Base-by-base conservation (phyloP, 2,329 filamentous ascomycete genomes). In the Madurella mycetomatis region DNA sequence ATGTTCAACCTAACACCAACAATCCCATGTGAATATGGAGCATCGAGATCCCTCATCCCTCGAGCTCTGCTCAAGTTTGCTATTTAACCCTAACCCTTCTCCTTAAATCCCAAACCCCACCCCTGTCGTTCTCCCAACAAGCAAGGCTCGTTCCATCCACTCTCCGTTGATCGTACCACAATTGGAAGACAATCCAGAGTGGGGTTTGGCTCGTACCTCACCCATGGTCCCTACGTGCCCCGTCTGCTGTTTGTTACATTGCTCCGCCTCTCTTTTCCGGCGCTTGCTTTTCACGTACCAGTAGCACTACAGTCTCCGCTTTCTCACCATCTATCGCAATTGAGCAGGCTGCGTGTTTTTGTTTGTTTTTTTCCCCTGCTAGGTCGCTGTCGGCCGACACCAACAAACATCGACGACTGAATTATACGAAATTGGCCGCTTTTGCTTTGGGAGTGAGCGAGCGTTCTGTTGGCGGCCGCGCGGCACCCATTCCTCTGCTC, bases 141-240 rank as follows among this genome's bases (percentile, higher is more conserved):
- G 25, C 25, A 7, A 25, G 25, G 25, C 41, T 18, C 41, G 11
- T 17, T 41, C 46, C 4, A 9, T 30, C 13, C 16, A 15, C 19
- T 47, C 25, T 3, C 46, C 46, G 52, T 47, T 50, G 52, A 54
- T 54, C 47, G 52, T 54, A 31, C 52, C 52, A 54, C 52, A 46
- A 40, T 13, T 42, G n/a, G 41, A 25, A 25, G 7, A 25, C 25
- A 25, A 37, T 4, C 34, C 34, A 37, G 34, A 25, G 25, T 25
- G 25, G 25, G 25, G 25, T 25, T 25, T 25, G 25, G 18, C 16
- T 44, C 17, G 3, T 9, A 9, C 2, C 18, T n/a, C 42, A 37
- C 34, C 11, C 11, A 12, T 15, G 9, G 34, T 37, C 9, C 34
- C 4, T 4, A 37, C 9, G 4, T 11, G 9, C 34, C 34, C 7